Percentiles rank a stretch among this genome's conserved stretches.
These are phyloP conservation scores for Lachnellula subtilissima DNA, from an alignment of 2,329 filamentous ascomycete species.

Conservation along the genomic window DNA sequence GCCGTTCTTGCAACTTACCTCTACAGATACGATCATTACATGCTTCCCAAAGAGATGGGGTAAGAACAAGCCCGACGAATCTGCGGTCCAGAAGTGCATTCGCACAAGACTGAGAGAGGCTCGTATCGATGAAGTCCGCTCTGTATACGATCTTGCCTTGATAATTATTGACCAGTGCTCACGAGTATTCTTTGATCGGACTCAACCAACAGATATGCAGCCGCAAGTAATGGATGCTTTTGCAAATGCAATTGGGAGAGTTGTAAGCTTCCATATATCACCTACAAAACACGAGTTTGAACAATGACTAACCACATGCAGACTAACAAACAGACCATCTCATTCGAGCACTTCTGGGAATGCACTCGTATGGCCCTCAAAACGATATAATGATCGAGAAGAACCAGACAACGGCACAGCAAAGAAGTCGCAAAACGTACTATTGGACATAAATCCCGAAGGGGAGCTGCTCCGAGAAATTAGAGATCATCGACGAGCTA, in stretches of 20 bases:
- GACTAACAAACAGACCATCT: slow-evolving; percentile 12
- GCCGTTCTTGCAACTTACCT: neutral
- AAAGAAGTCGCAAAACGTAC: slow-evolving; percentile 15
- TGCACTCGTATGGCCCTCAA: slow-evolving; percentile 7
- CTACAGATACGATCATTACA: slow-evolving; percentile 36
- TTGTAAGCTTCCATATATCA: slow-evolving; percentile 31
- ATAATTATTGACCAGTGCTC: slow-evolving; percentile 39
- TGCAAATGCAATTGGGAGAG: slow-evolving; percentile 37
- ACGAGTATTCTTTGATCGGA: slow-evolving; percentile 37
- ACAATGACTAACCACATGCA: neutral
- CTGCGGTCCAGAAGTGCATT: slow-evolving; percentile 38
- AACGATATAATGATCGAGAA: slow-evolving; percentile 5
- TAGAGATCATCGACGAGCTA: slow-evolving; percentile 42
- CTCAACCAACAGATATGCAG: slow-evolving; percentile 29
- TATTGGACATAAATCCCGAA: slow-evolving; percentile 39
- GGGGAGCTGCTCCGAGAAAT: slow-evolving; percentile 38
- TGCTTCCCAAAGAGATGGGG: slow-evolving; percentile 40
- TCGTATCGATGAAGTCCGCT: slow-evolving; percentile 29
- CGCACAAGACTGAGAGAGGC: slow-evolving; percentile 28
- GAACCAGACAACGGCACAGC: slow-evolving; percentile 1
- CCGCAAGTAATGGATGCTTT: slow-evolving; percentile 41
- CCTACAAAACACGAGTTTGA: neutral
- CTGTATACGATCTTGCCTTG: slow-evolving; percentile 35
- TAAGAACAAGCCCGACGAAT: slow-evolving; percentile 36
- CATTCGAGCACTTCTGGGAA: slow-evolving; percentile 36